Conservation (phyloP, 176 grass and related monocot species). For the Oryza punctata region DNA sequence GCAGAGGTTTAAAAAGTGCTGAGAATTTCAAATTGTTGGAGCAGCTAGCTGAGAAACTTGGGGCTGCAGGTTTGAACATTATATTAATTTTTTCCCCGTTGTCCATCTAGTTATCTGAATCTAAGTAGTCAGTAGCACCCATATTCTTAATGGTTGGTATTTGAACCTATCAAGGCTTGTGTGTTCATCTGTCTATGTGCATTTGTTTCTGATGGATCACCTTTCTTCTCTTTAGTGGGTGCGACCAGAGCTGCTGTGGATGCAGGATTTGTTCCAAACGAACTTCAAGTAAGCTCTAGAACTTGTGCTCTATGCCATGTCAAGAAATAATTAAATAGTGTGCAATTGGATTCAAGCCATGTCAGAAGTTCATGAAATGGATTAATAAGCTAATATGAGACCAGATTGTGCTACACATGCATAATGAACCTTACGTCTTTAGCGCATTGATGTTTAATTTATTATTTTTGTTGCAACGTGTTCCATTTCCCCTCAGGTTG, state of each 20-base stretch:
- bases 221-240: slow-evolving; percentile 62
- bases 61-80: slow-evolving; percentile 68
- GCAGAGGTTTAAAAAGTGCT: slow-evolving; percentile 85
- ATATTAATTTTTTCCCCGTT: neutral
- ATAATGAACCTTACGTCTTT: neutral
- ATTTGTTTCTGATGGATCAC: neutral
- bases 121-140: too few relatives aligned
- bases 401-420: neutral
- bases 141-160: neutral
- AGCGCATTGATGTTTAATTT: neutral
- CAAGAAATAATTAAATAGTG: neutral
- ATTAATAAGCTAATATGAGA: slow-evolving; percentile 20
- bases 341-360: neutral
- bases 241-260: slow-evolving; percentile 95
- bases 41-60: slow-evolving; percentile 97
- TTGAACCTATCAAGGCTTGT: neutral
- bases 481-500: slow-evolving; percentile 53
- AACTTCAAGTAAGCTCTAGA: slow-evolving; percentile 78
- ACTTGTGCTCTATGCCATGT: neutral
- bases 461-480: neutral
- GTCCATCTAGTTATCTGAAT: too few relatives aligned
- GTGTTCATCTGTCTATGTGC: neutral
- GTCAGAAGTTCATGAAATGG: neutral
- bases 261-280: slow-evolving; percentile 93
- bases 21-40: slow-evolving; percentile 95